Evolutionary conservation across 805 yeast species (phyloP).

Genomic region (Wickerhamiella sergipiensis): DNA sequence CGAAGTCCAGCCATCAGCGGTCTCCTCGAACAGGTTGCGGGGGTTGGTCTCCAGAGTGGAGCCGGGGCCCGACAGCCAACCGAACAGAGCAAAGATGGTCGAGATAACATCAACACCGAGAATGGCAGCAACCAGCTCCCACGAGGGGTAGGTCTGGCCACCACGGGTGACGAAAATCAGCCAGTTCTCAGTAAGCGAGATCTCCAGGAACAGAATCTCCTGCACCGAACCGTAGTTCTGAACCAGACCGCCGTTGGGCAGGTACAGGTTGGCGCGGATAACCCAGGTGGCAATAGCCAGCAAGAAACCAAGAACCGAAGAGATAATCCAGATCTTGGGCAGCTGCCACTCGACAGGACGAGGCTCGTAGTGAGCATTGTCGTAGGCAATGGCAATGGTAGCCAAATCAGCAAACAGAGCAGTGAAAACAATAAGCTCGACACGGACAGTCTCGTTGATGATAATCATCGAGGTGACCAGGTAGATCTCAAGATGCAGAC

Average conservation of each 20-base stretch:
- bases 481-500: constrained; percentile 88
- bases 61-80: constrained; percentile 54
- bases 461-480: constrained; percentile 93
- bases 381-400: constrained; percentile 93
- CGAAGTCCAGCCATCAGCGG: constrained; percentile 80
- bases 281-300: constrained; percentile 93
- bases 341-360: constrained; percentile 93
- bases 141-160: constrained; percentile 97
- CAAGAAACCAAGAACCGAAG: constrained; percentile 70
- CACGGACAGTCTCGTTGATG: constrained; percentile 72
- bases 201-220: constrained; percentile 88
- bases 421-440: constrained; percentile 86
- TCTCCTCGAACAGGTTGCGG: constrained; percentile 34
- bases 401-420: constrained; percentile 97
- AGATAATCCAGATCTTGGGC: constrained; percentile 97
- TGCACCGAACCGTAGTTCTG: constrained; percentile 93
- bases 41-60: constrained; percentile 22
- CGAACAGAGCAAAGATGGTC: constrained; percentile 82
- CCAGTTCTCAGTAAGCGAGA: constrained; percentile 95
- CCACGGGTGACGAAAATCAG: constrained; percentile 94
- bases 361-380: constrained; percentile 90
- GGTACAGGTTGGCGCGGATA: constrained; percentile 83
- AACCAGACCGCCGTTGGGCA: constrained; percentile 65
- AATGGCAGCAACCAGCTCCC: constrained; percentile 95
- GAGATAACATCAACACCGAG: constrained; percentile 81